A percentile compares a stretch with the other conserved stretches of the same genome.
These are phyloP conservation scores for Fusarium mexicanum DNA, from an alignment of 2,329 filamentous ascomycete genomes.

Conservation along the genomic window DNA sequence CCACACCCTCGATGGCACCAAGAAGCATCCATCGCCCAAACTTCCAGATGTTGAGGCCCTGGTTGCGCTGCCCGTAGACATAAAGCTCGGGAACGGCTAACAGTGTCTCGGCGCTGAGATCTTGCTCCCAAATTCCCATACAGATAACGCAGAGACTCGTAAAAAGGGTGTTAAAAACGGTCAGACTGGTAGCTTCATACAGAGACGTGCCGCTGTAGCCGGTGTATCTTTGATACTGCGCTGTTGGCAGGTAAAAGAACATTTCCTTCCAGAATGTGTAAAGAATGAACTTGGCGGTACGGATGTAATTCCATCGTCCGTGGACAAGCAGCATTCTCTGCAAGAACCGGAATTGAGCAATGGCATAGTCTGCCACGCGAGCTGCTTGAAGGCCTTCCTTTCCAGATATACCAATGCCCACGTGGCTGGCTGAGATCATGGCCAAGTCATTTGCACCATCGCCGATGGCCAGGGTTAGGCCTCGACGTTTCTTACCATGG, in stretches of 20 bases:
- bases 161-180: conserved; percentile 94
- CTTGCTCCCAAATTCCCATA: conserved; percentile 91
- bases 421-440: conserved; percentile 89
- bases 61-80: conserved; percentile 77
- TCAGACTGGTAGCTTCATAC: conserved; percentile 87
- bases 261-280: conserved; percentile 92
- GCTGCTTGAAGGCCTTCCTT: conserved; percentile 93
- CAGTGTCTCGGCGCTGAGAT: conserved; percentile 82
- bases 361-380: conserved; percentile 88
- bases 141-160: conserved; percentile 90
- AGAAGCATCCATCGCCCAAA: conserved; percentile 83
- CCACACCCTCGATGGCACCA: conserved; percentile 75
- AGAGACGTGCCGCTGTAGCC: conserved; percentile 92
- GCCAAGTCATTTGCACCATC: conserved; percentile 95
- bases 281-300: conserved; percentile 88
- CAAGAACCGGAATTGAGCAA: conserved; percentile 92
- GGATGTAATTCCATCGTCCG: conserved; percentile 89
- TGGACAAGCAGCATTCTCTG: conserved; percentile 85
- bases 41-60: conserved; percentile 77
- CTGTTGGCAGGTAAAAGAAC: conserved; percentile 86
- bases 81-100: conserved; percentile 95
- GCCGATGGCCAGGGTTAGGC: conserved; percentile 89
- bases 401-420: conserved; percentile 90
- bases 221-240: conserved; percentile 82
- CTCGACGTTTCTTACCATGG: conserved; percentile 45